Conservation (phyloP, 73 alveolate species). For the Tetrahymena borealis region DNA sequence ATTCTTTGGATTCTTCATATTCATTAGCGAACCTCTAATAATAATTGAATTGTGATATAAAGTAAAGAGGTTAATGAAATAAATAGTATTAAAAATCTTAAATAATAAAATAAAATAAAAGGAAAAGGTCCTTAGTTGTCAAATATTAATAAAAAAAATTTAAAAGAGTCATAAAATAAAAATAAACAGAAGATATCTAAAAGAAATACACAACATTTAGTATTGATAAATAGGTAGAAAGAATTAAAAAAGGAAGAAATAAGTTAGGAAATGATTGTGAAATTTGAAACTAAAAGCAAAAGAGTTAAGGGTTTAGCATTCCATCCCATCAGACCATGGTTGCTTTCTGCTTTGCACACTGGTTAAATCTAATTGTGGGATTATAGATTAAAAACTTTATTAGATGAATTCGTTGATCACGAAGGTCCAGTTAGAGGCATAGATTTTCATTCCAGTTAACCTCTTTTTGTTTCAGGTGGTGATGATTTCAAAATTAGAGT, state of each 20-base stretch:
- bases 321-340: constrained; percentile 98
- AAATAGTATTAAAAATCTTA: neutral
- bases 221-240: neutral
- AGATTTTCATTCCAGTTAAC: constrained; percentile 74
- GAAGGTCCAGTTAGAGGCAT: constrained; percentile 68
- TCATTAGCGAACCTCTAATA: too few relatives aligned
- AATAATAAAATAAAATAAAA: neutral
- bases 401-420: constrained; percentile 92
- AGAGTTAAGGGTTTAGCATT: constrained; percentile 97
- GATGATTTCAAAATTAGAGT: constrained; percentile 98
- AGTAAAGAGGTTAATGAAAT: neutral
- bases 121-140: neutral
- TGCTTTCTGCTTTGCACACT: constrained; percentile 74
- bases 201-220: neutral
- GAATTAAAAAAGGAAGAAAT: constrained; percentile 4
- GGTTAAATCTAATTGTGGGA: constrained; percentile 97
- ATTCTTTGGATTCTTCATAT: too few relatives aligned
- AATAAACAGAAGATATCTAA: neutral
- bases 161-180: neutral
- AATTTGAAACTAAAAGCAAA: constrained; percentile 91
- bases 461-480: constrained; percentile 95
- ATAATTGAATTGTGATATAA: too few relatives aligned
- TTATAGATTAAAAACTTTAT: constrained; percentile 79
- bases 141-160: neutral
- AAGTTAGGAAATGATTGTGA: constrained; percentile 66